Base-by-base conservation (phyloP, 805 yeast genomes). In the Nakazawaea populi region DNA sequence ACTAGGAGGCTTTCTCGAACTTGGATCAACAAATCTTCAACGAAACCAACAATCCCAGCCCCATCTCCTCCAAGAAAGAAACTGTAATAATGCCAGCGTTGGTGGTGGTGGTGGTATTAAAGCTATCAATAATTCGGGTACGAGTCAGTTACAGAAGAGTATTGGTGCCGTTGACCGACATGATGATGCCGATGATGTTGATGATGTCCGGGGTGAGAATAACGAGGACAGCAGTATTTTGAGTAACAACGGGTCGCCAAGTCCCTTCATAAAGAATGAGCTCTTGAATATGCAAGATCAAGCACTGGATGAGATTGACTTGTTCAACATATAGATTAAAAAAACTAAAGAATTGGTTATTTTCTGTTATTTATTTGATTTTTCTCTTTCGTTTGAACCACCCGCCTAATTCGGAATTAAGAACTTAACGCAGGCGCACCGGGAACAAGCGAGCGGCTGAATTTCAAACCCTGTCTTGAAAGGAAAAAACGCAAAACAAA, bases 1-100 rank as follows among this genome's bases (percentile, higher is more conserved):
- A 59, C 64, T 80, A 12, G 83, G 85, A 4, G 83, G 84, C 0
- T 76, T 75, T 54, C 61, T 80, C 28, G 64, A 65, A 38, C 63
- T 60, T 14, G 72, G 67, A 38, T 63, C 51, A 6, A 45, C 47
- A 47, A 45, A 66, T 51, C 54, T 34, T 40, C 53, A 38, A 49
- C 56, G 7, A 18, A 18, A 18, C 24, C 24, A 18, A 18, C 24
- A 18, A 18, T 18, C 24, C 35, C 11, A 8, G 8, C 11, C 3
- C 11, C 8, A 11, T 11, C 35, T 32, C 2, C 35, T 32, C 1
- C 35, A 32, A 11, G 35, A 32, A 8, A 2, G 35, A 32, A 11
- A 11, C 3, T n/a, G 37, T 10, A 38, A 31, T 31, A 28, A 7
- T 41, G 14, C 37, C 9, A 29, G 29, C 12, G 32, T 11, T 32